Conservation (phyloP, 2,329 filamentous ascomycete species). For the Orbilia oligospora region DNA sequence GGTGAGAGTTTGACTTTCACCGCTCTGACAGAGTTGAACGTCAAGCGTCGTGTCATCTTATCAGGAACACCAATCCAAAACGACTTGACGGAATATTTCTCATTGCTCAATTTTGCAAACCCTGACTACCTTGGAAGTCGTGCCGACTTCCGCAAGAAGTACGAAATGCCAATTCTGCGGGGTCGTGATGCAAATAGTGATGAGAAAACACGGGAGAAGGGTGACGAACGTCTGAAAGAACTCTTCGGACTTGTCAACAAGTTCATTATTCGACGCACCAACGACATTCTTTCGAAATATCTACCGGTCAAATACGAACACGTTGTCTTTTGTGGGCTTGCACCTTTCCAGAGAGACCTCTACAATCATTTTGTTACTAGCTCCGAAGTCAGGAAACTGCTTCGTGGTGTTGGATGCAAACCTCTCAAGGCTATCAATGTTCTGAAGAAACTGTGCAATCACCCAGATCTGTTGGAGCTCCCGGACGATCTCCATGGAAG, state of each 20-base stretch:
- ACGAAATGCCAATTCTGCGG: slow-evolving; percentile 90
- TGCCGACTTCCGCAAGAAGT: slow-evolving; percentile 92
- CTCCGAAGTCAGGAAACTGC: slow-evolving; percentile 90
- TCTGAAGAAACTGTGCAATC: slow-evolving; percentile 98
- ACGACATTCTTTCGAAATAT: slow-evolving; percentile 98
- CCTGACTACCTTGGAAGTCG: slow-evolving; percentile 90
- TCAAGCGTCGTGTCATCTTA: slow-evolving; percentile 90
- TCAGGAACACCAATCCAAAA: slow-evolving; percentile 99
- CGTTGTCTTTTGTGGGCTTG: slow-evolving; percentile 96
- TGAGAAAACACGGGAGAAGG: slow-evolving; percentile 83
- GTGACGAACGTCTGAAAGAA: slow-evolving; percentile 85
- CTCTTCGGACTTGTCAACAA: slow-evolving; percentile 91
- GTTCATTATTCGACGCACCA: slow-evolving; percentile 97
- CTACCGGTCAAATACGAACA: slow-evolving; percentile 98
- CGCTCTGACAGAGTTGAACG: slow-evolving; percentile 89
- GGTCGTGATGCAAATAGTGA: slow-evolving; percentile 92
- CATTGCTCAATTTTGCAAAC: slow-evolving; percentile 95
- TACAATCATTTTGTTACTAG: slow-evolving; percentile 99
- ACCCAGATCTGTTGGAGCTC: slow-evolving; percentile 91
- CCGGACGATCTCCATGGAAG: slow-evolving; percentile 87
- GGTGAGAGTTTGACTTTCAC: slow-evolving; percentile 95
- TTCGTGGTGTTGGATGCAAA: slow-evolving; percentile 94
- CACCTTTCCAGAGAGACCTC: slow-evolving; percentile 90
- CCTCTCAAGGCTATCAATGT: slow-evolving; percentile 96
- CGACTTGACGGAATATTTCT: slow-evolving; percentile 97